Evolutionary conservation across 1,139 yeast species (phyloP).

Genomic region (Scheffersomyces titani): DNA sequence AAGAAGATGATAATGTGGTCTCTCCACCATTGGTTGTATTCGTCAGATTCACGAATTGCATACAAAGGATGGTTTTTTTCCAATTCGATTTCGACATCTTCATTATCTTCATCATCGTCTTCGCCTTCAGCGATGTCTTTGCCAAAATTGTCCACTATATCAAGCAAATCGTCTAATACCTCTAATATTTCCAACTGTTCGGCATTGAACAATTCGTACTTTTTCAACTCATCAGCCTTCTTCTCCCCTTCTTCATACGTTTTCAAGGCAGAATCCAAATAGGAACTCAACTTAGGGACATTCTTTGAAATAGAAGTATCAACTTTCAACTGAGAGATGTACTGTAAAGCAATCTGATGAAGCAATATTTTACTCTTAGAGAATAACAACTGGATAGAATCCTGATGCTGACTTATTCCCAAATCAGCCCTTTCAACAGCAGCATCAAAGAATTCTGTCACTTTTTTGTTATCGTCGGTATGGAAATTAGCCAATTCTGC

Average conservation of each 20-base stretch:
- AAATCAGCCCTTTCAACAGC: conserved; percentile 68
- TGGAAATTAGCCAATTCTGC: conserved; percentile 66
- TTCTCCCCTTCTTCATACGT: conserved; percentile 48
- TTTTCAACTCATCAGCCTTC: conserved; percentile 25
- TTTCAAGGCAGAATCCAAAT: conserved; percentile 44
- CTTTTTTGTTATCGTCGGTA: conserved; percentile 35
- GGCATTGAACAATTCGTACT: conserved; percentile 31
- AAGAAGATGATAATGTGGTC: conserved; percentile 49
- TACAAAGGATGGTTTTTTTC: conserved; percentile 56
- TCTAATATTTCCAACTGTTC: conserved; percentile 53
- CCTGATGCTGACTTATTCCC: conserved; percentile 56
- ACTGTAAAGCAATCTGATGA: conserved; percentile 59
- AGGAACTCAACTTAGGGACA: conserved; percentile 33
- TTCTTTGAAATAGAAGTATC: conserved; percentile 26
- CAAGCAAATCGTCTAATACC: conserved; percentile 63
- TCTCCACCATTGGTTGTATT: conserved; percentile 58
- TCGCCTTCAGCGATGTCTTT: conserved; percentile 47
- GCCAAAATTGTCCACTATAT: conserved; percentile 67
- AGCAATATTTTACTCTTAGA: conserved; percentile 58
- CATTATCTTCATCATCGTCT: conserved; percentile 34
- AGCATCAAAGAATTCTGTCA: conserved; percentile 61
- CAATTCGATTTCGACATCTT: conserved; percentile 34
- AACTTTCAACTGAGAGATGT: conserved; percentile 48
- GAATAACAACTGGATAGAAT: conserved; percentile 47
- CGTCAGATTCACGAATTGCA: conserved; percentile 34